Conservation (phyloP, 2,329 filamentous ascomycete species). For the Nothopassalora personata region DNA sequence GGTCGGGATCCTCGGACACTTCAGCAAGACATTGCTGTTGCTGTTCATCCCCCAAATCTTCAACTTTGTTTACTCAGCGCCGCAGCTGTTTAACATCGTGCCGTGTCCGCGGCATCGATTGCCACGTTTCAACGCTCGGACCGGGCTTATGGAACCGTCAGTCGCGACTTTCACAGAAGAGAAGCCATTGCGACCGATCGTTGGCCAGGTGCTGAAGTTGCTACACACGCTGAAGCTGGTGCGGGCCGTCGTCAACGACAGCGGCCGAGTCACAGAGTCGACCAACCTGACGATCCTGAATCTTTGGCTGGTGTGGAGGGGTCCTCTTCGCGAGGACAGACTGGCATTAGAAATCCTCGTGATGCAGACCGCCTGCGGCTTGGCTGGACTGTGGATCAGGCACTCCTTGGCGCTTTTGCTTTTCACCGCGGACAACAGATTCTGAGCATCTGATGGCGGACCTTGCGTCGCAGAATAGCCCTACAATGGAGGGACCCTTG, state of each 20-base stretch:
- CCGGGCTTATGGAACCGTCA: conserved; percentile 80
- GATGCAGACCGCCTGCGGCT: conserved; percentile 71
- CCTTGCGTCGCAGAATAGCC: conserved; percentile 16
- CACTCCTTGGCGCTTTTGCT: conserved; percentile 82
- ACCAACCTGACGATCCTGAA: conserved; percentile 93
- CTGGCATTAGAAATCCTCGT: conserved; percentile 72
- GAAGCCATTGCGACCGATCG: conserved; percentile 60
- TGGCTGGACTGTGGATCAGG: conserved; percentile 78
- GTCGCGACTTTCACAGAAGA: conserved; percentile 62
- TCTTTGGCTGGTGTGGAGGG: conserved; percentile 92
- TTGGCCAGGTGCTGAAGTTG: conserved; percentile 61
- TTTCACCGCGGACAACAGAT: conserved; percentile 78
- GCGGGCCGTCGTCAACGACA: conserved; percentile 59
- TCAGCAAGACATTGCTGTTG: conserved; percentile 91
- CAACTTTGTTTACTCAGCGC: conserved; percentile 91
- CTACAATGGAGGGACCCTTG: conserved; percentile 5
- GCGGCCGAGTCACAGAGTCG: conserved; percentile 67
- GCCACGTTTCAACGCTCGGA: conserved; percentile 78
- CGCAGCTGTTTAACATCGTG: conserved; percentile 83
- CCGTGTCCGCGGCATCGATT: conserved; percentile 91
- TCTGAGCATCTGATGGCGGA: conserved; percentile 12
- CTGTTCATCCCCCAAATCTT: conserved; percentile 90
- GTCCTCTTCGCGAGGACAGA: conserved; percentile 79
- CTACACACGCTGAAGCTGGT: conserved; percentile 65
- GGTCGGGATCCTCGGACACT: conserved; percentile 93